Evolutionary conservation across 805 yeast genomes (phyloP).

Genomic region (Komagataella phaffii): DNA sequence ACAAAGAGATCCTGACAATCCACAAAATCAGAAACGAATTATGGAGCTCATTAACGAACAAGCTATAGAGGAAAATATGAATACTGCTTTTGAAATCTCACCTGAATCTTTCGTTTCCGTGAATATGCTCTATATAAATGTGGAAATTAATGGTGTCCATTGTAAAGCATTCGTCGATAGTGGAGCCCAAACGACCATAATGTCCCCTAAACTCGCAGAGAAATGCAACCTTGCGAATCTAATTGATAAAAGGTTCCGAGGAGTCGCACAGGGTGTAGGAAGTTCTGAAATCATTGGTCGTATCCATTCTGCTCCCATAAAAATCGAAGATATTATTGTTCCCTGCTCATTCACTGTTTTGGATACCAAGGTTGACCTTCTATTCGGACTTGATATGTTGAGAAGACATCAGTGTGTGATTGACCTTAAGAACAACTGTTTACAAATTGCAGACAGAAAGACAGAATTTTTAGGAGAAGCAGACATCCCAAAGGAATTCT

Average conservation of each 20-base stretch:
- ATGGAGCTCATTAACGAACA: conserved; percentile 55
- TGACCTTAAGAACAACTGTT: conserved; percentile 52
- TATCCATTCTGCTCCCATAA: conserved; percentile 80
- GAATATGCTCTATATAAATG: conserved; percentile 68
- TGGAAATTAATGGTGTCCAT: conserved; percentile 66
- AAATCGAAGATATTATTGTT: conserved; percentile 50
- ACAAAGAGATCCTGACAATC: conserved; percentile 56
- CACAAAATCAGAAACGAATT: conserved; percentile 52
- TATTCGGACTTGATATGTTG: conserved; percentile 86
- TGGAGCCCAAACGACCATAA: conserved; percentile 86
- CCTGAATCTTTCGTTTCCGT: conserved; percentile 86
- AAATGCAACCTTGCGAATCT: conserved; percentile 54
- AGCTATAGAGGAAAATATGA: conserved; percentile 69
- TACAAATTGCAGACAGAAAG: conserved; percentile 61
- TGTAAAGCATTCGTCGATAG: conserved; percentile 93
- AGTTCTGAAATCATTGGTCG: conserved; percentile 64
- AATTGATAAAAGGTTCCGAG: conserved; percentile 68
- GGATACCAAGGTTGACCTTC: conserved; percentile 59
- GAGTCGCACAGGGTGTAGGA: conserved; percentile 89
- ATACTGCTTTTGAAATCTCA: conserved; percentile 69
- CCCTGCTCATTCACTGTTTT: conserved; percentile 62
- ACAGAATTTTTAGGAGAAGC: conserved; percentile 61
- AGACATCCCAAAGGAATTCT: conserved; percentile 40
- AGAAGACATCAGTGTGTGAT: conserved; percentile 76
- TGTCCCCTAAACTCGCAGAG: conserved; percentile 68